phyloP scores from a whole-genome alignment of 345 rosid genomes.

The Euphorbia lathyris region DNA sequence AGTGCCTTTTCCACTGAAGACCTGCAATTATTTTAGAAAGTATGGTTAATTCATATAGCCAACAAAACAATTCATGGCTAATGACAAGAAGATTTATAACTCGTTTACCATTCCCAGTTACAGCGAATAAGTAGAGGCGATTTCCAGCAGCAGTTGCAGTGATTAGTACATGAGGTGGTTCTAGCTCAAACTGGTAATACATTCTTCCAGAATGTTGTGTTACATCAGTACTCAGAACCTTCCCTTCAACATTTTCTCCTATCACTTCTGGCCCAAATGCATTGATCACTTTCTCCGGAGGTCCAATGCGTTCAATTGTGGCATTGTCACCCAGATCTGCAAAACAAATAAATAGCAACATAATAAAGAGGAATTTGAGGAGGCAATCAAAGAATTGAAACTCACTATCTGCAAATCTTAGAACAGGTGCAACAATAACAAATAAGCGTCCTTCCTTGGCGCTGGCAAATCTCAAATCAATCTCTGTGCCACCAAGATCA shows the following conservation, averaged over 20 bases:
- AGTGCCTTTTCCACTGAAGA: conserved; percentile 96
- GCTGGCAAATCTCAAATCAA: conserved; percentile 82
- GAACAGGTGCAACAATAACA: conserved; percentile 94
- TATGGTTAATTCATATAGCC: neutral
- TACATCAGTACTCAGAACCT: conserved; percentile 63
- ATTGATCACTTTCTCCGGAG: conserved; percentile 81
- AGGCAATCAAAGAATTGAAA: neutral
- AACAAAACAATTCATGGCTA: neutral
- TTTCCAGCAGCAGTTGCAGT: conserved; percentile 97
- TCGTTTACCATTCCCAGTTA: conserved; percentile 63
- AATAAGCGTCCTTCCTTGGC: conserved; percentile 79
- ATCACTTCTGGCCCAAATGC: conserved; percentile 95
- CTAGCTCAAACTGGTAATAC: conserved; percentile 83
- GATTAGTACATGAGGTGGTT: conserved; percentile 86
- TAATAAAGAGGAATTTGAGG: neutral
- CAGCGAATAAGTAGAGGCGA: conserved; percentile 75
- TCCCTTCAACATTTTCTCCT: conserved; percentile 90
- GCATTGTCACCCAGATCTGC: conserved; percentile 66
- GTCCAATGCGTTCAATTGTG: conserved; percentile 74
- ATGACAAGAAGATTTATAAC: neutral
- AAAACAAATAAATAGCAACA: neutral
- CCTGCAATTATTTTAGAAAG: conserved; percentile 37
- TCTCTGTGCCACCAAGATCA: conserved; percentile 96
- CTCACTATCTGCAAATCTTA: conserved; percentile 86
- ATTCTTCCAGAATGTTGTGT: conserved; percentile 66